Base-by-base conservation (phyloP, 441 rosid species). In the Aleurites moluccanus region DNA sequence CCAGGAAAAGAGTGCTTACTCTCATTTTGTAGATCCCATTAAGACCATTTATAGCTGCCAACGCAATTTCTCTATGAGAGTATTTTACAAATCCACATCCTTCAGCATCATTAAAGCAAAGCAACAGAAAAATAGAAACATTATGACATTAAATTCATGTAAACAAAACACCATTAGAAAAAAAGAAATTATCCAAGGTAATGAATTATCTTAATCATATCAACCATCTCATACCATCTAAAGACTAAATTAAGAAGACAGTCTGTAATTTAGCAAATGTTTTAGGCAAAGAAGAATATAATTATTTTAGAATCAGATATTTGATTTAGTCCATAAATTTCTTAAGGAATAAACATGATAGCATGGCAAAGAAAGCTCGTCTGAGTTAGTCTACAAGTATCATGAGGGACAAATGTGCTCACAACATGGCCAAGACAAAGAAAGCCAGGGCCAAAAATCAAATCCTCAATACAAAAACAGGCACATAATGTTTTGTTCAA, bases 11-110 rank as follows among this genome's bases (percentile, higher is more conserved):
- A 72, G 74, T 66, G 73, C 97, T 89, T 88, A 96, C 99, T 78
- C 92, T 89, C 98, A 96, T 96, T 55, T 88, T 92, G 81, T 85
- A 90, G 72, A 74, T 86, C 82, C 98, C 99, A 88, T 89, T 92
- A 68, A 96, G 92, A 78, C 89, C 91, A 86, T 87, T 83, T 65
- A 96, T 96, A 70, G 99, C 99, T 64, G 96, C 94, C 89, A 91
- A 57, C 23, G 98, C 98, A 86, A 83, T 83, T 81, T 94, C 98
- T 94, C 87, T 92, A 67, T 90, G 85, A 53, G 93, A 85, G 81
- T 88, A 96, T 82, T 96, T 96, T 80, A 96, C 98, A 83, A 96
- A 96, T 80, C 98, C 99, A 81, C 99, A 96, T 75, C 99, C 99
- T 96, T 85, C 87, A 90, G n/a, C 78, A 84, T 42, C 52, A 78